phyloP scores from a whole-genome alignment of 2,329 filamentous ascomycete genomes.

The Plenodomus lindquistii region DNA sequence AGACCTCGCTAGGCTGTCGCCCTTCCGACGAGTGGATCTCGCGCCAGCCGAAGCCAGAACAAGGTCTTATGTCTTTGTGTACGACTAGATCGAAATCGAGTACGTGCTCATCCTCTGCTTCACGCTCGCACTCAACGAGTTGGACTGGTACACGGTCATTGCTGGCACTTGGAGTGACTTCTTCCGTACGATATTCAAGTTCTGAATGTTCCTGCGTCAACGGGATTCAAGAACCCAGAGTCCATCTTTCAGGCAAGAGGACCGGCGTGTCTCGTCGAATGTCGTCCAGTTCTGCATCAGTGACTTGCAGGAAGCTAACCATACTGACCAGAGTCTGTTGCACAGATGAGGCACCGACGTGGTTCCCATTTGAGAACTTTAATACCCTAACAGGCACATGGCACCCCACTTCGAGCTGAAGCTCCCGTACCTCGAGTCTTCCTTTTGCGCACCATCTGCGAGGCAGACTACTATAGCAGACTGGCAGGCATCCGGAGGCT shows the following conservation, averaged over 20 bases:
- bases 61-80: slow-evolving; percentile 51
- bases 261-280: slow-evolving; percentile 55
- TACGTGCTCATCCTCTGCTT: slow-evolving; percentile 45
- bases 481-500: slow-evolving; percentile 35
- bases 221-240: slow-evolving; percentile 55
- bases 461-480: not conserved
- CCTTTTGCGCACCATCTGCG: slow-evolving; percentile 39
- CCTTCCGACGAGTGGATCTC: slow-evolving; percentile 64
- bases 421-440: slow-evolving; percentile 52
- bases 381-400: slow-evolving; percentile 73
- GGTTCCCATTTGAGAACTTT: slow-evolving; percentile 75
- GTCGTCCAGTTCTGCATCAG: slow-evolving; percentile 50
- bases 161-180: slow-evolving; percentile 44
- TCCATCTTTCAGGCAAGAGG: slow-evolving; percentile 51
- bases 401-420: slow-evolving; percentile 57
- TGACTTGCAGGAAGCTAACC: slow-evolving; percentile 58
- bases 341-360: slow-evolving; percentile 76
- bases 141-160: slow-evolving; percentile 30
- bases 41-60: slow-evolving; percentile 34
- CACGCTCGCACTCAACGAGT: slow-evolving; percentile 33
- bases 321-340: slow-evolving; percentile 69
- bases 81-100: slow-evolving; percentile 33
- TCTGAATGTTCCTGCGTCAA: slow-evolving; percentile 10
- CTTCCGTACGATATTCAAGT: slow-evolving; percentile 22
- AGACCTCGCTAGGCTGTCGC: slow-evolving; percentile 60